Percentiles rank a stretch among this genome's conserved stretches.
Evolutionary conservation across 371 early-diverging fungal genomes (phyloP).

Genomic region (Mortierella sp.): DNA sequence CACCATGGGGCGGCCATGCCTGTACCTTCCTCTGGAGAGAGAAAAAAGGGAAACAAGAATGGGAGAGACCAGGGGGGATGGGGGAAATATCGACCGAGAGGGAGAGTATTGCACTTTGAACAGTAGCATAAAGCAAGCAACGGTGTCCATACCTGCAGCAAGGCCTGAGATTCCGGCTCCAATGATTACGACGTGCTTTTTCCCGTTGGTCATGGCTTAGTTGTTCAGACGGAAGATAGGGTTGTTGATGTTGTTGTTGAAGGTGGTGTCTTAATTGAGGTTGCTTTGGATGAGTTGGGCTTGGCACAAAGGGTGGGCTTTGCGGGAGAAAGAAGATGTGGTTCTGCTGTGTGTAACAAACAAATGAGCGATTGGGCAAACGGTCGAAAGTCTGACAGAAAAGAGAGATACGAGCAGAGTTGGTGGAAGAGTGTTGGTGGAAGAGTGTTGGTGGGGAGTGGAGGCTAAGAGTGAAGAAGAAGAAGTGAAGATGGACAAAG

Average conservation of each 20-base stretch:
- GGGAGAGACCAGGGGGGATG: constrained; percentile 14
- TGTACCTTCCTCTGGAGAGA: constrained; percentile 16
- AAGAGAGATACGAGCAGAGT: background rate
- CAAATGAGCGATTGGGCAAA: background rate
- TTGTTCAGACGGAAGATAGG: background rate
- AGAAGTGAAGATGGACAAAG: background rate
- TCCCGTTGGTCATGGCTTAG: constrained; percentile 25
- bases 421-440: no score
- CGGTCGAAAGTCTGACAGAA: no score
- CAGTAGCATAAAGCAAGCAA: background rate
- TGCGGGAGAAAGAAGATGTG: background rate
- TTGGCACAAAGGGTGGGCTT: background rate
- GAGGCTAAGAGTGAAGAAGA: background rate
- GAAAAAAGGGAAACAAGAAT: constrained; percentile 15
- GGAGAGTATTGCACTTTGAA: background rate
- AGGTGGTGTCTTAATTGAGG: no score
- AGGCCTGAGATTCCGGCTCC: constrained; percentile 60
- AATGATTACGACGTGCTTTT: constrained; percentile 52
- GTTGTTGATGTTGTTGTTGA: background rate
- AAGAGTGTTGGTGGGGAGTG: background rate
- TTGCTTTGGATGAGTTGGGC: background rate
- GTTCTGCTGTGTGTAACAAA: constrained; percentile 12
- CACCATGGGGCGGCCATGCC: constrained; percentile 16
- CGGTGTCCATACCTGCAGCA: constrained; percentile 46
- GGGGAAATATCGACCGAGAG: constrained; percentile 16